Base-by-base conservation (phyloP, 2,329 filamentous ascomycete species). In the Diaporthe vexans region DNA sequence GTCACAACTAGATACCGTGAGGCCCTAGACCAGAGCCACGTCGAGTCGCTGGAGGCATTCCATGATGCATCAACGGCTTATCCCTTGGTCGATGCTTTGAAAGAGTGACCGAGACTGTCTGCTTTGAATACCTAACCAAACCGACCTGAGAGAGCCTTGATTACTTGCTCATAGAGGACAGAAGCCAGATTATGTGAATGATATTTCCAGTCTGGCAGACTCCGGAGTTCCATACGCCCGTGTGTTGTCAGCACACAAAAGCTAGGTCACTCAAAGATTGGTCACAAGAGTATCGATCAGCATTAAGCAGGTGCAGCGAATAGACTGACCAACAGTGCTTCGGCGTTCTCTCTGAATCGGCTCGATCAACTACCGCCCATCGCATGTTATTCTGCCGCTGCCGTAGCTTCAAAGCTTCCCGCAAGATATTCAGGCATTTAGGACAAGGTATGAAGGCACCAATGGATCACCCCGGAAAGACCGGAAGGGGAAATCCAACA, bases 401-500 rank as follows among this genome's bases (percentile, higher is more conserved):
- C 46, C 21, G 46, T 8, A 51, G 46, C 29, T 35, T 13, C 58
- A 63, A 21, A 13, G 37, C 6, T 13, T 43, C 9, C 58, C 24
- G 10, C 37, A 63, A 46, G 17, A 29, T 29, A 46, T 29, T 46
- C 58, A 63, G 17, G 5, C 37, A 21, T 15, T 5, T 24, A 43
- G 2, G 33, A 4, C 26, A 15, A 15, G 10, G 17, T 17, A 48
- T 35, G 17, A 7, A 63, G 24, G 24, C 8, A 29, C 19, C 17
- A 33, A 43, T 26, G 29, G 19, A 61, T 61, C 1, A 43, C 58
- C 37, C 37, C 37, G 19, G 58, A 26, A 19, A 9, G 19, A 17
- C 58, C 37, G n/a, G 19, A 61, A 61, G 19, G 59, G 59, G 59
- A 46, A 63, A 63, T 33, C 19, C 24, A 33, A 33, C 40, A 35